Base-by-base conservation (phyloP, 495 filamentous ascomycete species). In the Annulohypoxylon maeteangense region DNA sequence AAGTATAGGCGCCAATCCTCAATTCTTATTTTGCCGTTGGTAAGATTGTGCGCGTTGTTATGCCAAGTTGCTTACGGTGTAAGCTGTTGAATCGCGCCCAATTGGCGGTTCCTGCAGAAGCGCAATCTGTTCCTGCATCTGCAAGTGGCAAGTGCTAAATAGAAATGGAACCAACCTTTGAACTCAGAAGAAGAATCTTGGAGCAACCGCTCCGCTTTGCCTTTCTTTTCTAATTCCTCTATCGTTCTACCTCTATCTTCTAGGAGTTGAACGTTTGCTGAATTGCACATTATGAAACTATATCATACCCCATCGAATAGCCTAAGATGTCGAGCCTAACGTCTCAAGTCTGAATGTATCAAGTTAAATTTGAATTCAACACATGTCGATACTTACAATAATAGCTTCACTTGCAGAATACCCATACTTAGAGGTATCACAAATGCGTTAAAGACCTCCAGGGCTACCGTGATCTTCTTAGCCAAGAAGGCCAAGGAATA, bases 111-210 rank as follows among this genome's bases (percentile, higher is more conserved):
- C 70, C 65, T 68, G 70, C 70, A 73, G 70, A 68, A 68, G 70
- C 55, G 70, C 61, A 61, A 65, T 72, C 64, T 73, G 70, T 68
- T 73, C 70, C 70, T 73, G 70, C 70, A 45, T 68, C 70, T 71
- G 44, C 63, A 66, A 42, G 42, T 67, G 42, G 50, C 51, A 64
- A 58, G 51, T 67, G 22, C 22, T 22, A 56, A 40, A 31, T 48
- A 18, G 27, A 40, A 50, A 31, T 48, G 29, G 27, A 40, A 50
- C 32, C 44, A 11, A 36, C 60, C 31, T 29, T n/a, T n/a, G n/a
- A n/a, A n/a, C n/a, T n/a, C n/a, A n/a, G n/a, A n/a, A 56, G 38
- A 53, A 56, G 7, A 55, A 29, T 38, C 18, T 56, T 56, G 32
- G 53, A 56, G 32, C 31, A 31, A 31, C 7, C 53, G 18, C n/a